Evolutionary conservation across 2,329 filamentous ascomycete species (phyloP), one percentile per base, ranked within the genome.

Genomic region (Aspergillus costaricaensis): DNA sequence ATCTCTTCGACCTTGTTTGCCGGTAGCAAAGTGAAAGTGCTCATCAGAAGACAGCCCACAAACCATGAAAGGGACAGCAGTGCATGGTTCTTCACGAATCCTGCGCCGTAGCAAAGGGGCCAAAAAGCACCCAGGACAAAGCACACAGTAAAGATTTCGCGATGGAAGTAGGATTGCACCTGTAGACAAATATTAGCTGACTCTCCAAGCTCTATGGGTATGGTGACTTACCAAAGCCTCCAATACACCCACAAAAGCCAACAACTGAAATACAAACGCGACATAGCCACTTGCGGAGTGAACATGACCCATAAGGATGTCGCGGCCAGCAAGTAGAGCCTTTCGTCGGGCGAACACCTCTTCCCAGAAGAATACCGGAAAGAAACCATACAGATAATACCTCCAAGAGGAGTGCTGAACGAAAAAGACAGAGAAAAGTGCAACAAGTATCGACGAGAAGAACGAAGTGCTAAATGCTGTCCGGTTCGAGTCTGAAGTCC

Each of bases 291-390:
- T 79, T 27, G 83, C 78, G 0, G 88, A 87, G 57, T 84, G 81
- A 44, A 93, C 79, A 66, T 93, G 84, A 0, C 85, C 83, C 65
- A 96, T 88, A 8, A 98, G 79, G 53, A 85, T 82, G 64, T 83
- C 83, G 55, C 84, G 82, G 3, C 92, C 93, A 63, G 87, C 83
- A 5, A 79, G 70, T 12, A 97, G 76, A 44, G 91, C 91, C 49
- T 83, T 82, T 58, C 92, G 85, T 27, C 90, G 86, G 3, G 91
- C 91, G 75, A 89, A 94, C 0, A 97, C 91, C 71, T 97, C 93
- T 76, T 97, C 94, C 95, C 95, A 99, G 79, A 99, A 98, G 59
- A 91, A 85, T 2, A 96, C 88, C 0, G 95, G 95, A 75, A 99
- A 99, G 68, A 96, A 85, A 0, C 89, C 91, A 74, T 99, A 99